These are phyloP conservation scores for Apiotrichum gracile DNA, from an alignment of 1,284 basidiomycete genomes.

Conservation along the genomic window DNA sequence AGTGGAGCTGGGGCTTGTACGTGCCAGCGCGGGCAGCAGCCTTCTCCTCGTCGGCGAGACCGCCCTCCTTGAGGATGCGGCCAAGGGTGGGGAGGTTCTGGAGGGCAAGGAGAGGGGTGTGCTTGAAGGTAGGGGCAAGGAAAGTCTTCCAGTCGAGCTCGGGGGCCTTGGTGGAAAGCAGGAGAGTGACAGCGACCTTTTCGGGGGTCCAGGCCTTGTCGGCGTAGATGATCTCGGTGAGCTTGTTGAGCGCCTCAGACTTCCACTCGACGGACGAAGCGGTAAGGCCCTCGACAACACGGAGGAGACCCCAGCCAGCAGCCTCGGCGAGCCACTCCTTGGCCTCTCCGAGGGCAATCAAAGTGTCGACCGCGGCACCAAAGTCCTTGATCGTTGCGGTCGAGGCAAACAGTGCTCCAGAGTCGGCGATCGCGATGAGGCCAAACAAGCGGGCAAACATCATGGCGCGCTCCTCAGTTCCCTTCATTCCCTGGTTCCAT, in stretches of 20 bases:
- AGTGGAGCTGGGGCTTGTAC: conserved; percentile 89
- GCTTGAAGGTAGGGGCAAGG: conserved; percentile 74
- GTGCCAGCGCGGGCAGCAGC: conserved; percentile 48
- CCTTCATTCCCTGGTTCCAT: conserved; percentile 65
- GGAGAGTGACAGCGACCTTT: conserved; percentile 73
- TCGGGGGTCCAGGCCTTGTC: conserved; percentile 73
- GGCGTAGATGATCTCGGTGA: conserved; percentile 55
- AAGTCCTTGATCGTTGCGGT: conserved; percentile 59
- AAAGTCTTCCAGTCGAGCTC: conserved; percentile 62
- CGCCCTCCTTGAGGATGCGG: conserved; percentile 60
- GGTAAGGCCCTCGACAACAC: conserved; percentile 59
- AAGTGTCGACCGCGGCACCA: conserved; percentile 57
- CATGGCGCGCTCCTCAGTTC: conserved; percentile 86
- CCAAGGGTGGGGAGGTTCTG: conserved; percentile 70
- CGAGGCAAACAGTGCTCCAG: conserved; percentile 64
- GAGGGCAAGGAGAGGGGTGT: conserved; percentile 57
- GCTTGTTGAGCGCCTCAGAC: conserved; percentile 56
- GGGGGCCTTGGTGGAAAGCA: conserved; percentile 49
- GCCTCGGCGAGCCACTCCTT: conserved; percentile 91
- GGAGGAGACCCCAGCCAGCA: conserved; percentile 74
- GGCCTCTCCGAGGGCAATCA: conserved; percentile 67
- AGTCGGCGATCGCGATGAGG: conserved; percentile 71
- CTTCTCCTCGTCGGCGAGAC: conserved; percentile 38
- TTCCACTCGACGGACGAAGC: conserved; percentile 64
- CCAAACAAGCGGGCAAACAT: conserved; percentile 92